phyloP scores from a whole-genome alignment of 2,329 filamentous ascomycete species.

The Lomentospora prolificans region DNA sequence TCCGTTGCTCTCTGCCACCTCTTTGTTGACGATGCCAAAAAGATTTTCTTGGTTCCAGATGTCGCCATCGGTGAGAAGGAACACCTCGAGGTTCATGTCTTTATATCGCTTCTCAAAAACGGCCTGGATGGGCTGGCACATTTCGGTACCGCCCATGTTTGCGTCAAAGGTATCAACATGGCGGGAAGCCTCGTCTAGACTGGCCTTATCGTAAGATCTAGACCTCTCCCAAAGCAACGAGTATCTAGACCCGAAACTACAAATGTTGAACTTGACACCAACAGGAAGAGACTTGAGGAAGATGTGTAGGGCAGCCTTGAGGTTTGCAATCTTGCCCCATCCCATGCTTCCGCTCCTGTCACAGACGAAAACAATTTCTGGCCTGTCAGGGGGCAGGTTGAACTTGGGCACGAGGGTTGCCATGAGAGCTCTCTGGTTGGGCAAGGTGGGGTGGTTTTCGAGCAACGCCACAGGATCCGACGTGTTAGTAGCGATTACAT shows the following conservation, averaged over 20 bases:
- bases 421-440: conserved; percentile 58
- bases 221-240: conserved; percentile 39
- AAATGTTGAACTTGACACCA: conserved; percentile 60
- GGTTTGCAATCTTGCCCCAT: conserved; percentile 36
- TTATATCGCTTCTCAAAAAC: conserved; percentile 30
- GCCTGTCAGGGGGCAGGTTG: conserved; percentile 40
- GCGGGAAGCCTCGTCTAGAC: conserved; percentile 29
- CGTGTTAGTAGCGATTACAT: conserved; percentile 50
- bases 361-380: conserved; percentile 63
- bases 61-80: conserved; percentile 47
- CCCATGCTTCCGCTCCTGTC: conserved; percentile 62
- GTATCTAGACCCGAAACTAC: conserved; percentile 47
- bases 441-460: conserved; percentile 53
- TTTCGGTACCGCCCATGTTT: conserved; percentile 45
- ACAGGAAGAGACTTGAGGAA: conserved; percentile 58
- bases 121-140: conserved; percentile 33
- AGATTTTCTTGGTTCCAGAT: conserved; percentile 36
- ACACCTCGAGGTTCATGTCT: conserved; percentile 41
- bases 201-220: conserved; percentile 32
- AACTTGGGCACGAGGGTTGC: conserved; percentile 62
- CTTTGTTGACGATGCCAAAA: conserved; percentile 33
- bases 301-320: conserved; percentile 46
- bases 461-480: conserved; percentile 54
- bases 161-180: conserved; percentile 33
- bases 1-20: conserved; percentile 28